Evolutionary conservation across 2,329 filamentous ascomycete genomes (phyloP), one percentile per base, ranked within the genome.

Genomic region (Sarocladium strictum): DNA sequence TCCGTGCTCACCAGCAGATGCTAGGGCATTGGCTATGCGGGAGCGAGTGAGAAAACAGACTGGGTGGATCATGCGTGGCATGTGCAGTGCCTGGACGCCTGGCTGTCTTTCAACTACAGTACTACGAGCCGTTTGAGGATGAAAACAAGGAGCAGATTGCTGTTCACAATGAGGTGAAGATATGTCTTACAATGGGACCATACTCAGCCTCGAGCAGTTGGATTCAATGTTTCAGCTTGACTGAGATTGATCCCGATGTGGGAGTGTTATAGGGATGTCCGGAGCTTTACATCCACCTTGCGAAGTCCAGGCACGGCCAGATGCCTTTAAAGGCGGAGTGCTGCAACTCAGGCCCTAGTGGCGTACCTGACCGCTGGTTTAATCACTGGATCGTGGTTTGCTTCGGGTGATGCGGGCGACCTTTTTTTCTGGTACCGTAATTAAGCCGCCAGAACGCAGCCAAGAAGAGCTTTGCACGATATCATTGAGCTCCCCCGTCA

Each of bases 21-120:
- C 47, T 51, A 51, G n/a, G 47, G 47, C 11, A 17, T 51, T 51
- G 23, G 26, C 29, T 26, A 51, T 12, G 26, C 47, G 47, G 47
- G 29, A 6, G 27, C 27, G 24, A 26, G 27, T 27, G 14, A 3
- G 17, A 51, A 35, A 10, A 23, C 12, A 35, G 47, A 35, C 47
- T 21, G 3, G 14, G 24, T 27, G 47, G 43, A 47, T 29, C 23
- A 43, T 19, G 40, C 40, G n/a, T 19, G 35, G 35, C 17, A 7
- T 38, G 35, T 38, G 9, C 35, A 15, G 17, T 38, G n/a, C n/a
- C 29, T 32, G 29, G 29, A 12, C 12, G 11, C 35, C n/a, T 38
- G 35, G 15, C 35, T 38, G 11, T n/a, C 35, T 7, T 38, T 32
- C 29, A 32, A 32, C 29, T 6, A 32, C 29, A n/a, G n/a, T n/a